Evolutionary conservation across 805 yeast genomes (phyloP), one percentile per base, ranked within the genome.

Genomic region (Hanseniaspora thailandica): DNA sequence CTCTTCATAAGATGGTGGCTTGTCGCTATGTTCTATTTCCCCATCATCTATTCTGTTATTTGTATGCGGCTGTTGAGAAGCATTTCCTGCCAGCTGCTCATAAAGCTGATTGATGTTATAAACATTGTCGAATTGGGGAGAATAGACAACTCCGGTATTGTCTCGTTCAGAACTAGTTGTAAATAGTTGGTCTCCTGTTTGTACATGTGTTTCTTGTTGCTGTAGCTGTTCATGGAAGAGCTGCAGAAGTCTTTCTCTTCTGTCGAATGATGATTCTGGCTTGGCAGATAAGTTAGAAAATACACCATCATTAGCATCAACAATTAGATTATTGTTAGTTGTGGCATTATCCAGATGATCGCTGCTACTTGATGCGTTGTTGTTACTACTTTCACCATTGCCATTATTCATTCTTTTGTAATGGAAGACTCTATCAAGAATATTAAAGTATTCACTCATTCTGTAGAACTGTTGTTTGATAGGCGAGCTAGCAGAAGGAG

Each of bases 271-370:
- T 5, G 51, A 63, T 46, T 82, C 90, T 5, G 96, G 96, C 62
- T 89, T 90, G 2, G 97, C 97, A 60, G 85, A 77, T 60, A 93
- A 66, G 66, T 93, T 93, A 48, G 93, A 81, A 67, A 93, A 93
- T 3, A 93, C 98, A 10, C 97, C 98, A 65, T 93, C 98, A 55
- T 72, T 74, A 2, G 69, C 61, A 64, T 70, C 57, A 62, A 82
- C 62, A n/a, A 60, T 25, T 28, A 30, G 8, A 22, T 5, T 12
- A 8, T 5, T 35, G 15, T 4, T 19, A 4, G 13, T n/a, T 10
- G 31, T n/a, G n/a, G n/a, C n/a, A 8, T 9, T 15, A 6, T 17
- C 59, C 62, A 20, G 52, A 45, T 31, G 34, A 49, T 25, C 35
- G 1, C 19, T 22, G 15, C n/a, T 22, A 8, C 26, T 22, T 17